A percentile compares a stretch with the other conserved stretches of the same genome.
Evolutionary conservation across 208 protist genomes (phyloP).

Genomic region (Acanthamoeba divionensis): DNA sequence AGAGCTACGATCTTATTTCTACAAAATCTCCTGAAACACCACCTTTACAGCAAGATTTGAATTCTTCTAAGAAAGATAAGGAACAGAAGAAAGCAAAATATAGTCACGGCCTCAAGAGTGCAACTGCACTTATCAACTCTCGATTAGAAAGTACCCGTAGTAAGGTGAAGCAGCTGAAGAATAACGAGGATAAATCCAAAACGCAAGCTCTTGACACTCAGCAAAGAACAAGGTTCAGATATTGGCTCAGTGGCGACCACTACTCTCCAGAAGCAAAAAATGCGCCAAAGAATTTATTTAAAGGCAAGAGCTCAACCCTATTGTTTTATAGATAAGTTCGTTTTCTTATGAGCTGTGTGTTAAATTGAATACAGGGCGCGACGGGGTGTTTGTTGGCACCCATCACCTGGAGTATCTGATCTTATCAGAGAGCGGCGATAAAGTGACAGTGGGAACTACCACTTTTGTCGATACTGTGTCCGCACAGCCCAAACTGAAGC

Average conservation of each 20-base stretch:
- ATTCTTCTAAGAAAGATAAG: too few species aligned
- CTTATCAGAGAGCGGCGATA: background rate
- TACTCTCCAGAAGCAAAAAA: background rate
- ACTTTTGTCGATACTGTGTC: background rate
- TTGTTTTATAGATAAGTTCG: too few species aligned
- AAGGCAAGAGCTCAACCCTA: background rate
- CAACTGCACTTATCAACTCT: too few species aligned
- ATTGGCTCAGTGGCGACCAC: conserved; percentile 15
- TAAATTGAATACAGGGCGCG: background rate
- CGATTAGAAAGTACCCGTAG: too few species aligned
- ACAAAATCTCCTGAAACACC: too few species aligned
- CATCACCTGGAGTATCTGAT: background rate
- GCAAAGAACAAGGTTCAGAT: background rate
- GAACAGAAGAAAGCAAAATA: too few species aligned
- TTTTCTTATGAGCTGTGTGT: too few species aligned
- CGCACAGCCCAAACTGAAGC: background rate
- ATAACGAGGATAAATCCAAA: too few species aligned
- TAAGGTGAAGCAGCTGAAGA: too few species aligned
- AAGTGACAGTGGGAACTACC: background rate
- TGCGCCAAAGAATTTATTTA: background rate
- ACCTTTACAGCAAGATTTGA: too few species aligned
- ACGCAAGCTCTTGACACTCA: too few species aligned
- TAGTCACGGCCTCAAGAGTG: too few species aligned
- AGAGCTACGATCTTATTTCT: background rate
- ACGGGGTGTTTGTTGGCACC: background rate